phyloP scores from a whole-genome alignment of 306 rosid genomes.

The Calophaca sinica region DNA sequence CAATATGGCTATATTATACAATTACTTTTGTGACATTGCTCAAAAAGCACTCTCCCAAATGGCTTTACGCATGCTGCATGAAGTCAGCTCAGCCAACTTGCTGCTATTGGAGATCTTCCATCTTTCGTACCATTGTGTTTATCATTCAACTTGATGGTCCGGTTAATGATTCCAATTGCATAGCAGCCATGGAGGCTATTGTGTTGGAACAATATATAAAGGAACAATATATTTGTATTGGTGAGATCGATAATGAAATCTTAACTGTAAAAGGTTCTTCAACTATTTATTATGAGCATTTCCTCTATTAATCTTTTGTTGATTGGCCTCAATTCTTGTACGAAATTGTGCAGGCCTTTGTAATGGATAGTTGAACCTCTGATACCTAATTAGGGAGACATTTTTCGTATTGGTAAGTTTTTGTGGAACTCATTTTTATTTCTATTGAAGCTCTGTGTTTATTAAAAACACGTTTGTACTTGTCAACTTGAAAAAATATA shows the following conservation, averaged over 20 bases:
- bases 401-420: too few species aligned
- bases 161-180: constrained; percentile 56
- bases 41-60: constrained; percentile 12
- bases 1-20: constrained; percentile 2
- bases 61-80: constrained; percentile 19
- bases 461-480: too few species aligned
- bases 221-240: too few species aligned
- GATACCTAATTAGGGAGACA: too few species aligned
- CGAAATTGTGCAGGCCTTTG: not conserved
- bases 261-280: too few species aligned
- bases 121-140: constrained; percentile 17
- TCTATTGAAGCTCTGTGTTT: too few species aligned
- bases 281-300: not conserved
- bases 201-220: too few species aligned
- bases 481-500: too few species aligned
- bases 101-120: constrained; percentile 13
- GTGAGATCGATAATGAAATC: too few species aligned
- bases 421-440: too few species aligned
- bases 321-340: not conserved
- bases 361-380: too few species aligned
- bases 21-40: constrained; percentile 8
- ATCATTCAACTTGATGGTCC: constrained; percentile 57
- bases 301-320: not conserved
- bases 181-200: constrained; percentile 62
- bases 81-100: constrained; percentile 5